Base-by-base conservation (phyloP, 495 filamentous ascomycete species). In the Acidiella bohemica region DNA sequence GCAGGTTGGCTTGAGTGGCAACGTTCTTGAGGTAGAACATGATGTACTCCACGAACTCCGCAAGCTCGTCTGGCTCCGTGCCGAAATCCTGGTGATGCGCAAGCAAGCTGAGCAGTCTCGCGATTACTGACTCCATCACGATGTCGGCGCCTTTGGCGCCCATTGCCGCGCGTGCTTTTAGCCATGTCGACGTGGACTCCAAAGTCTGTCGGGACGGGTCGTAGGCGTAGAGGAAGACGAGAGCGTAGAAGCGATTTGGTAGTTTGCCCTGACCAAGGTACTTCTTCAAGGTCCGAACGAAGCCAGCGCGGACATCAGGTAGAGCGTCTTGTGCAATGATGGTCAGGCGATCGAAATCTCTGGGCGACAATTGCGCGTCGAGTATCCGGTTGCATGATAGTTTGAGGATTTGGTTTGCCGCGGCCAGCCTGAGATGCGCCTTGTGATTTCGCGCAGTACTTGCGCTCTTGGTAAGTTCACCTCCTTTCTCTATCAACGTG, bases 41-140 rank as follows among this genome's bases (percentile, higher is more conserved):
- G 36, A 96, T 72, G 56, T 95, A 99, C 51, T 70, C 73, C 5
- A 80, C 73, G 53, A 88, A 81, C 53, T 93, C 84, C 14, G 73
- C 62, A 32, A 95, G 59, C 36, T 88, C 81, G 5, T 71, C 75
- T 4, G 75, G 56, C 27, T 75, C 68, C 0, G 67, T 65, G 18
- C 70, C 67, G 56, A 88, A 99, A 57, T 99, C 92, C 1, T 87
- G 90, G 59, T 99, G 90, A 55, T 96, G 90, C 11, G 88, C 86
- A 13, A 96, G 73, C 18, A 95, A 64, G 27, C 82, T 90, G 28
- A 96, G 60, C 11, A 96, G 68, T 16, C 90, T 79, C 12, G 82
- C 71, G 57, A 99, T 82, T n/a, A 81, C 67, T 12, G 76, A 67
- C 58, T 96, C 92, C 67, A 96, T 79, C 6, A 78, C 67, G 25